phyloP scores from a whole-genome alignment of 2,329 filamentous ascomycete genomes.

The Trichoderma sp. region DNA sequence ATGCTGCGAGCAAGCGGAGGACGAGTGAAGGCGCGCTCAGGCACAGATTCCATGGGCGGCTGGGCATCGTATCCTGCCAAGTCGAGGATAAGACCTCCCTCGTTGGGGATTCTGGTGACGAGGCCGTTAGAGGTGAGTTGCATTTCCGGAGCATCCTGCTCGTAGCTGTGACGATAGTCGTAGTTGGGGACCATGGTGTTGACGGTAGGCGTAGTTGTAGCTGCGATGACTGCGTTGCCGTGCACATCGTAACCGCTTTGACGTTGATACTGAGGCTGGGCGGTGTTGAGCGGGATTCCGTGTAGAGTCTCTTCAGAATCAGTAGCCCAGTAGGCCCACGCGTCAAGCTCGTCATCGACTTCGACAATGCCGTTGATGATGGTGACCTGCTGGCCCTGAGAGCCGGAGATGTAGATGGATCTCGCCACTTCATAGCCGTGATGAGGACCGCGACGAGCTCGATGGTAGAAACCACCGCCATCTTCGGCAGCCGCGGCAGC shows the following conservation, averaged over 20 bases:
- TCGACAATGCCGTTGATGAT: conserved; percentile 16
- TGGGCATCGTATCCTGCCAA: neutral
- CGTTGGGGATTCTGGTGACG: neutral
- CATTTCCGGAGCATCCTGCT: neutral
- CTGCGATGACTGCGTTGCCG: neutral
- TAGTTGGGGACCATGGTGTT: neutral
- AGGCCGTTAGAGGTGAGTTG: neutral
- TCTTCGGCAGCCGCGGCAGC: neutral
- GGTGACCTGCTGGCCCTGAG: neutral
- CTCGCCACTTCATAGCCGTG: neutral
- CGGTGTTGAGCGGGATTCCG: neutral
- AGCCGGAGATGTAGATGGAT: conserved; percentile 6
- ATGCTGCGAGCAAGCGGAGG: neutral
- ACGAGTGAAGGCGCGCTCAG: neutral
- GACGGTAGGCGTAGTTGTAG: neutral
- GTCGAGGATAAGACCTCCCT: neutral
- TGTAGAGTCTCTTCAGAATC: conserved; percentile 15
- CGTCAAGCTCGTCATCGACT: conserved; percentile 15
- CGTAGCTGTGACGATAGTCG: neutral
- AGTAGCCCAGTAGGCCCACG: conserved; percentile 24
- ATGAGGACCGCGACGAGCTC: neutral
- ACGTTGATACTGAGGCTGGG: neutral
- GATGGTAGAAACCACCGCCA: neutral
- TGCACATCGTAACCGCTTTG: neutral
- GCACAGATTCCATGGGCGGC: neutral